Percentiles rank a stretch among this genome's conserved stretches.
These are phyloP conservation scores for Mycena rosella DNA, from an alignment of 768 basidiomycete species.

Conservation along the genomic window DNA sequence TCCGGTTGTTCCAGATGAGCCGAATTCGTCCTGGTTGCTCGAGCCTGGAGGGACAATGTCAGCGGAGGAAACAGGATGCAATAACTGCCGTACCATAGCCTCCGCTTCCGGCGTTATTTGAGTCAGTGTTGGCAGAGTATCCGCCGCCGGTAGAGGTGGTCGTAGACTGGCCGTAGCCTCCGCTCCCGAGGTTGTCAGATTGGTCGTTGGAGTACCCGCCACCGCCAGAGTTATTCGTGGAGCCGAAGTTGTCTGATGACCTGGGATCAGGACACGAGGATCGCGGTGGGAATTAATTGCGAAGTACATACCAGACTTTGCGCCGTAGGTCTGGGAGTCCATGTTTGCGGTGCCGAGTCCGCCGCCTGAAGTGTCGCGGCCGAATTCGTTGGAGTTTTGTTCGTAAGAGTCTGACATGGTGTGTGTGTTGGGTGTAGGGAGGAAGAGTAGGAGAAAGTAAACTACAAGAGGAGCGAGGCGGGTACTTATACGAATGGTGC, in stretches of 20 bases:
- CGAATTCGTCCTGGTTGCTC: slow-evolving; percentile 1
- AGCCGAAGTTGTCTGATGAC: too few relatives aligned
- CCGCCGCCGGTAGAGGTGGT: too few relatives aligned
- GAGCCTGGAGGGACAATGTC: not conserved
- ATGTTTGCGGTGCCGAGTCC: slow-evolving; percentile 1
- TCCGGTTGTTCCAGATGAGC: not conserved
- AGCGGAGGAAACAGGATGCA: not conserved
- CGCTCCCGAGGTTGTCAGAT: not conserved
- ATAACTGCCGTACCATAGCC: not conserved
- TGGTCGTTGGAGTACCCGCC: not conserved
- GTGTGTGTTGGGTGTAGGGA: not conserved
- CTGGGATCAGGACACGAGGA: too few relatives aligned
- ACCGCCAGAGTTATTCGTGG: not conserved
- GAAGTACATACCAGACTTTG: not conserved
- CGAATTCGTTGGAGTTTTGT: slow-evolving; percentile 3
- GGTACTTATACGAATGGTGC: not conserved
- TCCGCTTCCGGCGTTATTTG: too few relatives aligned
- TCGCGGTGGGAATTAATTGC: not conserved
- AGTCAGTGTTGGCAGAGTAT: too few relatives aligned
- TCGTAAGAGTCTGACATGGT: slow-evolving; percentile 17
- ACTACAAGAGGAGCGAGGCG: not conserved
- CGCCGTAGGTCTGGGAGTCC: not conserved
- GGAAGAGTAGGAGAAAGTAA: not conserved
- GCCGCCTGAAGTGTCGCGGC: not conserved
- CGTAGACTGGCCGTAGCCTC: not conserved